A percentile compares a stretch with the other conserved stretches of the same genome.
Conservation (phyloP, 2,329 filamentous ascomycete genomes). For the Akanthomyces dipterigenus region DNA sequence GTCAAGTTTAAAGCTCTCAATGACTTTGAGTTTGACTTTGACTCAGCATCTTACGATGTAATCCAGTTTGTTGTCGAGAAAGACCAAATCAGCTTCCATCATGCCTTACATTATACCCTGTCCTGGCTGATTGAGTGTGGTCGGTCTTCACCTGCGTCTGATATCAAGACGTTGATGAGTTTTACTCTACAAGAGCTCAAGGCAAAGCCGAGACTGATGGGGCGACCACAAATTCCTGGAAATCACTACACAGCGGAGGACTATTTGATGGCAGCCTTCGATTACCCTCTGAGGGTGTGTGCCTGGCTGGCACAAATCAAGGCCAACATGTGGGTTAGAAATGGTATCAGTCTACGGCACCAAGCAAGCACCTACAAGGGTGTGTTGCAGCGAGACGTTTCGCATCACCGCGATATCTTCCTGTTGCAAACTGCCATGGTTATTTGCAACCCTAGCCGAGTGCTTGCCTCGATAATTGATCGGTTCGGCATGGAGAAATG, state of each 20-base stretch:
- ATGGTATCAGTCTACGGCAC: constrained; percentile 90
- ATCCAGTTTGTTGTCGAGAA: constrained; percentile 85
- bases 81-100: constrained; percentile 93
- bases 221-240: constrained; percentile 48
- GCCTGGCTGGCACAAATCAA: constrained; percentile 98
- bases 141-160: constrained; percentile 62
- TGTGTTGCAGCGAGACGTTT: constrained; percentile 82
- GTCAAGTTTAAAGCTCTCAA: constrained; percentile 71
- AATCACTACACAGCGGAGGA: constrained; percentile 62
- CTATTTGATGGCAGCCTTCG: constrained; percentile 79
- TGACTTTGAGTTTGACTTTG: constrained; percentile 72
- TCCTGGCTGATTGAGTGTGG: constrained; percentile 94
- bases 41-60: constrained; percentile 53
- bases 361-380: constrained; percentile 92
- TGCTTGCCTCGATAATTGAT: constrained; percentile 84
- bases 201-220: constrained; percentile 56
- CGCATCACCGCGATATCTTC: constrained; percentile 91
- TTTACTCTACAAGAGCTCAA: constrained; percentile 67
- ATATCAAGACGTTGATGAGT: constrained; percentile 61
- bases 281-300: constrained; percentile 87
- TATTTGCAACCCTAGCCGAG: constrained; percentile 72
- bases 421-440: constrained; percentile 87
- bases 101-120: constrained; percentile 89
- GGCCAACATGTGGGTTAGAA: constrained; percentile 96
- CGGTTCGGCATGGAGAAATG: constrained; percentile 83